Base-by-base conservation (phyloP, 305 asterid species). In the Andrographis paniculata region DNA sequence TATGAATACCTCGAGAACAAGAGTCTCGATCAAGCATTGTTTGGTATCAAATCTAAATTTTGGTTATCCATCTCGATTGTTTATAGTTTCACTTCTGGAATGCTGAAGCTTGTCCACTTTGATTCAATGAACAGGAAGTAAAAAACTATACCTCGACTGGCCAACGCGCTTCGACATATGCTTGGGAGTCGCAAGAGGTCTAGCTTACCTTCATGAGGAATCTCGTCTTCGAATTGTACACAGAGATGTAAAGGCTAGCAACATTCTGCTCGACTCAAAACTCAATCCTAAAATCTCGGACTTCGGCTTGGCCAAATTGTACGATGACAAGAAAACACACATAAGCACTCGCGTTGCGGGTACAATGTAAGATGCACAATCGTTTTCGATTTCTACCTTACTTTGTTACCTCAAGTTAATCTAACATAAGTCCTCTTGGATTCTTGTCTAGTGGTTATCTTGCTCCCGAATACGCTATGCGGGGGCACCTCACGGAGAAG, bases 241-340 rank as follows among this genome's bases (percentile, higher is more conserved):
- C 53, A 66, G 97, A 62, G 95, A 87, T 63, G 95, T 87, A 12
- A 87, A 87, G 70, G 93, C 96, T 22, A 84, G 96, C 67, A 87
- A 84, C 66, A 84, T 84, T 66, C 61, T 87, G 22, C 95, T 87
- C 0, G 94, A 87, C 60, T 61, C 77, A 27, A 72, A 74, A 39
- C 77, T 87, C 41, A 65, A 58, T 31, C 92, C 97, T 16, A 84
- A 80, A 66, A 84, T 87, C 31, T 84, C 95, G 6, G 97, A 87
- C 69, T 87, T 84, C 17, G 95, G 97, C 10, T 66, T 87, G 79
- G 97, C 97, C 43, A 87, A 80, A 65, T 72, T 87, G 23, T 87
- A 78, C 3, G 92, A 83, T 28, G 97, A 87, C 55, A 80, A 76
- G 9, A 65, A 68, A 71, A 87, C 95, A 3, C 95, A 87, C 61